Base-by-base conservation (phyloP, 192 early-diverging fungal genomes). In the Neocallimastix lanati region DNA sequence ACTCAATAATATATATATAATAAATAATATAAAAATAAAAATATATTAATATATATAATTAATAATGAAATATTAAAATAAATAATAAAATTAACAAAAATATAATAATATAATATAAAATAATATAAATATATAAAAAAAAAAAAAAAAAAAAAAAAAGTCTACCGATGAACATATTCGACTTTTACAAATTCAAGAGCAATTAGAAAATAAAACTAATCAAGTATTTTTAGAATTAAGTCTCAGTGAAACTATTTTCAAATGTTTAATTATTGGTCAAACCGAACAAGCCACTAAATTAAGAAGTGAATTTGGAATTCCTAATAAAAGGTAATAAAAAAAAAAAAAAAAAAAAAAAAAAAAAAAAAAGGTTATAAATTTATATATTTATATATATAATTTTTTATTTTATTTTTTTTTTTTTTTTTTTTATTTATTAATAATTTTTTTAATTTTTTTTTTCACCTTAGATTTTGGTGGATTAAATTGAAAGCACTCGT, bases 381-480 rank as follows among this genome's bases (percentile, higher is more conserved):
- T 82, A 29, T 77, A 80, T 77, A 76, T 82, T 18, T 82, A 78
- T 76, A 81, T 50, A 67, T 81, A 29, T 28, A 29, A 15, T 82
- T 77, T 29, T 82, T 67, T 83, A 81, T 27, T n/a, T n/a, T n/a
- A n/a, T n/a, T n/a, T n/a, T n/a, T n/a, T n/a, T n/a, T n/a, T n/a
- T n/a, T n/a, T n/a, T n/a, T n/a, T n/a, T n/a, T n/a, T n/a, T n/a
- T n/a, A n/a, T n/a, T n/a, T n/a, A n/a, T n/a, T n/a, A n/a, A n/a
- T n/a, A n/a, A n/a, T n/a, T n/a, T n/a, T n/a, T n/a, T n/a, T n/a
- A n/a, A n/a, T n/a, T n/a, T n/a, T n/a, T n/a, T n/a, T n/a, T n/a
- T n/a, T n/a, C n/a, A n/a, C n/a, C n/a, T n/a, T n/a, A 88, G 93
- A 40, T 98, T 93, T 82, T 94, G 92, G 91, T 96, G 95, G 95